A percentile compares a stretch with the other conserved stretches of the same genome.
These are phyloP conservation scores for Starmerella geochares DNA, from an alignment of 805 yeast species.

Conservation along the genomic window DNA sequence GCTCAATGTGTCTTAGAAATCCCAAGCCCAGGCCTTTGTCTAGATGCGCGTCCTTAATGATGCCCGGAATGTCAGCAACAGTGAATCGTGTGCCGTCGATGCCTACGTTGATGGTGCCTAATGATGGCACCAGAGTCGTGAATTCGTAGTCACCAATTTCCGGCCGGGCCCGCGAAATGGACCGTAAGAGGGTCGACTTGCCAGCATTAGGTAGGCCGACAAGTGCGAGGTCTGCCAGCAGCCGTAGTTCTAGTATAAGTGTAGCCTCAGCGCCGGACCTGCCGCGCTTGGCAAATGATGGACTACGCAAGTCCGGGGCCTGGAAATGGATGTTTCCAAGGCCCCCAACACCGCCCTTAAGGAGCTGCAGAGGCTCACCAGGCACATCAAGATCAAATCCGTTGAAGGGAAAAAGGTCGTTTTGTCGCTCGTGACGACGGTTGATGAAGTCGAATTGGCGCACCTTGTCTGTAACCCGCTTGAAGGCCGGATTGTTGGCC, in stretches of 20 bases:
- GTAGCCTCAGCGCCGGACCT: slow-evolving; percentile 54
- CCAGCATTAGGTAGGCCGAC: slow-evolving; percentile 98
- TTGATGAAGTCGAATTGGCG: slow-evolving; percentile 51
- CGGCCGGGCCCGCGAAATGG: slow-evolving; percentile 82
- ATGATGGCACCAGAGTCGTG: slow-evolving; percentile 82
- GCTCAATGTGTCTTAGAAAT: slow-evolving; percentile 81
- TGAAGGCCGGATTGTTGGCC: slow-evolving; percentile 54
- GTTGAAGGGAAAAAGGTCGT: slow-evolving; percentile 66
- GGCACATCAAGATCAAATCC: slow-evolving; percentile 66
- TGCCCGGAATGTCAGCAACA: slow-evolving; percentile 96
- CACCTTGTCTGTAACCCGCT: slow-evolving; percentile 52
- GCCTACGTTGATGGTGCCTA: slow-evolving; percentile 71
- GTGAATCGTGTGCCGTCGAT: slow-evolving; percentile 53
- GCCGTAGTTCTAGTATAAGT: slow-evolving; percentile 73
- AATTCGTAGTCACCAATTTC: slow-evolving; percentile 95
- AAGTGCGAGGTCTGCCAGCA: slow-evolving; percentile 84
- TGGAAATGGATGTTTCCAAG: slow-evolving; percentile 93
- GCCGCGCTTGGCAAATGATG: slow-evolving; percentile 77
- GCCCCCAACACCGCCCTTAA: slow-evolving; percentile 88
- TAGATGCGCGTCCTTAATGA: slow-evolving; percentile 71
- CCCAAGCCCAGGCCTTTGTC: slow-evolving; percentile 91
- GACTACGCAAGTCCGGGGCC: slow-evolving; percentile 74
- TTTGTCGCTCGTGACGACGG: slow-evolving; percentile 45
- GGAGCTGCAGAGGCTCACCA: slow-evolving; percentile 53
- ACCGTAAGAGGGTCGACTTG: slow-evolving; percentile 75